Evolutionary conservation across 2,329 filamentous ascomycete genomes (phyloP), one percentile per base, ranked within the genome.

Genomic region (Emericellopsis atlantica): DNA sequence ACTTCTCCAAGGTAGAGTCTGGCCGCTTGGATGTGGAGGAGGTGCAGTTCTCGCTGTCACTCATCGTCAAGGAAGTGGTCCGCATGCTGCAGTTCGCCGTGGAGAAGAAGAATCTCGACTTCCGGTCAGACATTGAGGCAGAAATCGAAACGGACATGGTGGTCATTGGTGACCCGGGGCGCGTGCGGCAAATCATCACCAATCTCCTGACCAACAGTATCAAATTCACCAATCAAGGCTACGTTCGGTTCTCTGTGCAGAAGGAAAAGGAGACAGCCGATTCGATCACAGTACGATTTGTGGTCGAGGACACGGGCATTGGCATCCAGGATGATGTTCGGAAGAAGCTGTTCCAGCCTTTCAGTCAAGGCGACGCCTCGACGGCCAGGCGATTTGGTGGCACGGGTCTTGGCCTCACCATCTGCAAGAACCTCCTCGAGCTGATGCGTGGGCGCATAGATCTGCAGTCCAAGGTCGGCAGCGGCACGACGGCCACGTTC

Each of bases 31-130:
- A 88, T 46, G 81, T 89, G 33, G 84, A 88, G 57, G 81, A 88
- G 50, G 82, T 88, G 1, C 82, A 86, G 45, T 90, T 89, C 50
- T 85, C 80, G 23, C 65, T 88, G 2, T 79, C 79, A 0, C 68
- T 85, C 1, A 76, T 87, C 11, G 74, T 89, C 6, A 72, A 79
- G 37, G 87, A 93, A 54, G 84, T 92, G 16, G 83, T 79, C 40
- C 87, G 88, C 55, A 92, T 93, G 85, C 74, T 93, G 49, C 79
- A 82, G 34, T 93, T 93, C 50, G 86, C 84, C 1, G 87, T 89
- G 1, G 76, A 84, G 50, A 75, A 84, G 26, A 86, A 93, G 53
- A 83, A 84, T 34, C 66, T 95, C 4, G 76, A 76, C 8, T 89
- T 88, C 52, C 68, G 74, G 32, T 76, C 72, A 23, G 73, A 81